Conservation (phyloP, 225 moss, liverwort and hornwort genomes). For the Pseudisothecium myosuroides region DNA sequence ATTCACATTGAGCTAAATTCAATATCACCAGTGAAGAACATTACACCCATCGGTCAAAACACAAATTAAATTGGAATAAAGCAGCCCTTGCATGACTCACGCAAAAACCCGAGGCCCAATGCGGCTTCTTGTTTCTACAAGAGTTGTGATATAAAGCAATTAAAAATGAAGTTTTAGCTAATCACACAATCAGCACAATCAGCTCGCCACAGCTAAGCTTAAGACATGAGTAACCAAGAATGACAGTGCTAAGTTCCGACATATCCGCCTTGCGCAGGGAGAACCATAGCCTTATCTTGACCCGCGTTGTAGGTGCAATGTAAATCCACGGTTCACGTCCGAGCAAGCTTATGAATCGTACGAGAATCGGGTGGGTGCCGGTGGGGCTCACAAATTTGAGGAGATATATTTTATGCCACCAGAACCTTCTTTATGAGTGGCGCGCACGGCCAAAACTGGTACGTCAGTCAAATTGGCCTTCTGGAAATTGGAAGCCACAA, state of each 20-base stretch:
- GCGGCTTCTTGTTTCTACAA: background rate
- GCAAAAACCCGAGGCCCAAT: background rate
- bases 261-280: background rate
- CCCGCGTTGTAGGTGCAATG: background rate
- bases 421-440: background rate
- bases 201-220: background rate
- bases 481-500: background rate
- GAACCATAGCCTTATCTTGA: conserved; percentile 13
- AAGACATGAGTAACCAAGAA: background rate
- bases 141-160: background rate
- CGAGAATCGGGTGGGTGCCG: background rate
- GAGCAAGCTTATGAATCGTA: background rate
- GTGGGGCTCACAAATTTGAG: background rate
- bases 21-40: background rate
- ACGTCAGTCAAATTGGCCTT: background rate
- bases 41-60: background rate
- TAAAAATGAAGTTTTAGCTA: background rate
- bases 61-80: background rate
- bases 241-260: background rate
- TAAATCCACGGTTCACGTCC: background rate
- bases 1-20: background rate
- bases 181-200: background rate
- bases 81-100: too few relatives aligned
- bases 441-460: background rate
- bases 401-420: background rate